Conservation (phyloP, 139 green algal genomes). For the Ulvella scutata region DNA sequence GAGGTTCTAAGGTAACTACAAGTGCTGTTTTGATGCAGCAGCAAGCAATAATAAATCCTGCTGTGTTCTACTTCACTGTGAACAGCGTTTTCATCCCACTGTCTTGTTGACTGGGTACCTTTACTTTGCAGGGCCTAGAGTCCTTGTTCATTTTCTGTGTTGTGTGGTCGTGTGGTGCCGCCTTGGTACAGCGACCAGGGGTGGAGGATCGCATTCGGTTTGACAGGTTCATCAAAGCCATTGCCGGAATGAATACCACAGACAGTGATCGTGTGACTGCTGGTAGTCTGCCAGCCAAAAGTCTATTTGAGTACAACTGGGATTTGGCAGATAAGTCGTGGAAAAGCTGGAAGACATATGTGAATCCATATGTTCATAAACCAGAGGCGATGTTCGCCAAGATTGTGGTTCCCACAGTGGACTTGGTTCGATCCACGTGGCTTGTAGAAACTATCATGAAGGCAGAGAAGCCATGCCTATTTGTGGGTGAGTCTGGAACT, state of each 20-base stretch:
- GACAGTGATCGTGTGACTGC: slow-evolving; percentile 39
- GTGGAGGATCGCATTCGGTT: slow-evolving; percentile 48
- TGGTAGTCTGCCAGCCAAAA: slow-evolving; percentile 42
- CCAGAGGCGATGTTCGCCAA: slow-evolving; percentile 53
- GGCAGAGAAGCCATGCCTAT: slow-evolving; percentile 39
- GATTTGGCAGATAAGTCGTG: slow-evolving; percentile 41
- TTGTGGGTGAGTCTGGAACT: slow-evolving; percentile 60
- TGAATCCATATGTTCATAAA: slow-evolving; percentile 29
- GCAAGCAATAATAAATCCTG: no score
- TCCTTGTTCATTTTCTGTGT: slow-evolving; percentile 57
- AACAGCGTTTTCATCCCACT: background rate
- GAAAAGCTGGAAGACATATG: slow-evolving; percentile 47
- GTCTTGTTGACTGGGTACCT: background rate
- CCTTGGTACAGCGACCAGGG: slow-evolving; percentile 31
- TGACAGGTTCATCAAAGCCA: slow-evolving; percentile 50
- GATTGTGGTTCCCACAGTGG: slow-evolving; percentile 71
- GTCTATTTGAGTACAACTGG: slow-evolving; percentile 76
- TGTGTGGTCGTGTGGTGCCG: slow-evolving; percentile 50
- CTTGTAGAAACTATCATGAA: slow-evolving; percentile 26
- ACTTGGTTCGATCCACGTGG: slow-evolving; percentile 58
- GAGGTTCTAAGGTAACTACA: no score
- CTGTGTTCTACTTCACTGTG: background rate
- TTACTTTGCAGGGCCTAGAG: slow-evolving; percentile 35
- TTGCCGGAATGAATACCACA: slow-evolving; percentile 34
- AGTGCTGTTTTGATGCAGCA: no score